Base-by-base conservation (phyloP, 345 rosid genomes). In the Acer yangbiense region DNA sequence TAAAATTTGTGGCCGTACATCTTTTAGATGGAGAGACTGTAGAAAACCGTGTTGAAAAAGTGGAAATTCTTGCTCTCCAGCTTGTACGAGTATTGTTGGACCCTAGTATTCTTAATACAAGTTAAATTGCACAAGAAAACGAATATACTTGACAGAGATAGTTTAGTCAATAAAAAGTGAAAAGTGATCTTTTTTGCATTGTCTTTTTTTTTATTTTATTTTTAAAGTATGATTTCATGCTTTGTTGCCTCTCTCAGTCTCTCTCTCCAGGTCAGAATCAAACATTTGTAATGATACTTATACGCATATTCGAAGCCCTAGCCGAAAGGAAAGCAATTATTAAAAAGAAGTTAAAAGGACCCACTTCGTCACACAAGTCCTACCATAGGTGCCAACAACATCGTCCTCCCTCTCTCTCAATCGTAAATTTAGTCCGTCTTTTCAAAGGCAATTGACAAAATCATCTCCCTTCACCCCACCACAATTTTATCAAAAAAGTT, bases 291-390 rank as follows among this genome's bases (percentile, higher is more conserved):
- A 35, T 35, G 39, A 18, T 43, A 10, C 17, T 14, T 23, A 20
- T 17, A 11, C 21, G 70, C 29, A 64, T 32, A 64, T 54, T 62
- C 76, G 62, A 32, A 66, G 14, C 17, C 27, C 1, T 17, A 21
- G 79, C 87, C 85, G 85, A 84, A 82, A 82, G 83, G 61, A 54
- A 4, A 12, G 18, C 57, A 52, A 74, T 48, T n/a, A 55, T 68
- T 50, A 25, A 32, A 76, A 74, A 35, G 63, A 6, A 13, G 54
- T 35, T 35, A 11, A 48, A 27, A 4, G 54, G 78, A 32, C 68
- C 48, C 70, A 64, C 17, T 23, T 29, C 60, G 48, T 74, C 74
- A 25, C 39, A 4, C 25, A 6, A 0, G 8, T 73, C 18, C 23
- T 35, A 35, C 6, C 4, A 3, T 3, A 23, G 25, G 4, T 3